Conservation (phyloP, 768 basidiomycete species). For the Mycena polygramma region DNA sequence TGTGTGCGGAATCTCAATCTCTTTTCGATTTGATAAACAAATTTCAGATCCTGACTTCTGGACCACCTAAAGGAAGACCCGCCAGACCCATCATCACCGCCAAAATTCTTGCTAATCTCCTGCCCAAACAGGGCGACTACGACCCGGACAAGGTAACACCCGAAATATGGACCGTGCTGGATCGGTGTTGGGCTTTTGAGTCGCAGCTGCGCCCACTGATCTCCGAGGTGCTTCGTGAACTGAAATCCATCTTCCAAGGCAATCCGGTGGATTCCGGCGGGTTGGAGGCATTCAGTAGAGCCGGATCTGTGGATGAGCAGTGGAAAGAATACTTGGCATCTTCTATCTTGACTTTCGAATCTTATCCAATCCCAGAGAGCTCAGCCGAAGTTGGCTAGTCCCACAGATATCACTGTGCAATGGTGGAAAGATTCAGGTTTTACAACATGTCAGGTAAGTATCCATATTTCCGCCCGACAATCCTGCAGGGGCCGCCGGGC, state of each 20-base stretch:
- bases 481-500: no score
- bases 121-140: constrained; percentile 19
- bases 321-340: no score
- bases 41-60: constrained; percentile 17
- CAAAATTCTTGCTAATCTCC: background rate
- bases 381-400: no score
- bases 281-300: no score
- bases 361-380: no score
- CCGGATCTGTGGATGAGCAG: no score
- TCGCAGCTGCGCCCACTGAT: constrained; percentile 8
- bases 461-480: no score
- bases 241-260: background rate
- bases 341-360: no score
- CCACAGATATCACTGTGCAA: no score
- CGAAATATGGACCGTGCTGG: constrained; percentile 1
- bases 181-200: constrained; percentile 18
- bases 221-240: background rate
- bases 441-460: no score
- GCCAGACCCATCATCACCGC: constrained; percentile 3
- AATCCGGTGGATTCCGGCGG: no score
- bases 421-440: no score
- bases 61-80: constrained; percentile 20
- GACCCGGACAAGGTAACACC: background rate
- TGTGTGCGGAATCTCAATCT: background rate
- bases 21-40: background rate